These are phyloP conservation scores for Salvia hispanica DNA, from an alignment of 257 asterid species.

Conservation along the genomic window DNA sequence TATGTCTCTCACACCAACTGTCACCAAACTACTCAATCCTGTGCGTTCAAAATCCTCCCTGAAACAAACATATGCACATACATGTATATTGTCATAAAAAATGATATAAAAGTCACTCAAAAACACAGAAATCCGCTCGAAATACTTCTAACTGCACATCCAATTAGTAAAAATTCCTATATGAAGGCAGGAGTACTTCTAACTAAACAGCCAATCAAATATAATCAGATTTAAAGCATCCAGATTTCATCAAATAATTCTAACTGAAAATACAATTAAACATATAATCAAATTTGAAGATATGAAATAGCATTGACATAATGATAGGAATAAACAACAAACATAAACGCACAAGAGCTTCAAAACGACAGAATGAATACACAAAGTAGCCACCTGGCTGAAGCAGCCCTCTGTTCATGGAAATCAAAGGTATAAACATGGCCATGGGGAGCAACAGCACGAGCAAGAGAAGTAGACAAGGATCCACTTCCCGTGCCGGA, in stretches of 20 bases:
- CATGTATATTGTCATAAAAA: not conserved
- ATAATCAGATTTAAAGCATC: slow-evolving; percentile 4
- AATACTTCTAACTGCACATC: not conserved
- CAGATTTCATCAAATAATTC: not conserved
- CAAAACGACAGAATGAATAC: slow-evolving; percentile 5
- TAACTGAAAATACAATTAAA: no score
- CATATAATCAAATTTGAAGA: not conserved
- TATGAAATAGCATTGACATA: not conserved
- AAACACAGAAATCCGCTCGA: not conserved
- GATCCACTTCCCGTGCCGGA: slow-evolving; percentile 99
- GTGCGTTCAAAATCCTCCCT: slow-evolving; percentile 86
- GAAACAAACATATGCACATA: slow-evolving; percentile 11
- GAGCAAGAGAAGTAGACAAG: slow-evolving; percentile 81
- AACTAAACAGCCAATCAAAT: not conserved
- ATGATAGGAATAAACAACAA: not conserved
- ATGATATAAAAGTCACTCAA: not conserved
- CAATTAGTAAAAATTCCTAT: not conserved
- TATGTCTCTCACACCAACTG: slow-evolving; percentile 86
- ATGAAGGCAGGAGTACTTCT: not conserved
- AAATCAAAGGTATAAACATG: slow-evolving; percentile 92
- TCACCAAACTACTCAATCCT: slow-evolving; percentile 75
- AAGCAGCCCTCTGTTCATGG: slow-evolving; percentile 93
- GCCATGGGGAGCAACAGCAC: slow-evolving; percentile 83
- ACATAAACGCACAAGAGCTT: slow-evolving; percentile 4
- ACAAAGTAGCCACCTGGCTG: slow-evolving; percentile 65